Evolutionary conservation across 495 filamentous ascomycete genomes (phyloP).

Genomic region (Amphirosellinia nigrospora): DNA sequence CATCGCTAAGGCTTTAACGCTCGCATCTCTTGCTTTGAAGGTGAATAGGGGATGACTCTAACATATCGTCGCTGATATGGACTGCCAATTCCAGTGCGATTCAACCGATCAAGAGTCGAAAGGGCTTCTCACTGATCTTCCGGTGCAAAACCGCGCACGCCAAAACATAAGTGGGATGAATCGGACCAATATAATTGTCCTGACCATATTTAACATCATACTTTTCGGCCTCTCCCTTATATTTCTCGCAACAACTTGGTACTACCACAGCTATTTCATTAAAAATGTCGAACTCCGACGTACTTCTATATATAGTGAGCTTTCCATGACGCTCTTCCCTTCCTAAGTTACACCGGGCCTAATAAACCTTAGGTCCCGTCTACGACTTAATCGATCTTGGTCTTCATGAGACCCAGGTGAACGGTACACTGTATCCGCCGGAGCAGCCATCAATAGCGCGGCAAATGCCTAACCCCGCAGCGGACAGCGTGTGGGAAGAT

Average conservation of each 20-base stretch:
- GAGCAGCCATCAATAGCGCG: conserved; percentile 36
- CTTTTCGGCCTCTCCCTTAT: not conserved
- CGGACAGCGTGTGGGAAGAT: conserved; percentile 42
- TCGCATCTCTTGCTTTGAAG: not conserved
- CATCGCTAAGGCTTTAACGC: too few species aligned
- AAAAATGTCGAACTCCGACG: conserved; percentile 1
- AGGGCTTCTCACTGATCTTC: not conserved
- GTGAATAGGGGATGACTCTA: not conserved
- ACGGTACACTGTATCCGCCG: conserved; percentile 33
- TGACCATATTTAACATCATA: conserved; percentile 3
- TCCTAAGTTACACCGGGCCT: not conserved
- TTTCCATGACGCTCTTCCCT: not conserved
- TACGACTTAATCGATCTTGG: conserved; percentile 33
- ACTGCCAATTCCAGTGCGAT: not conserved
- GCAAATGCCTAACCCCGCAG: conserved; percentile 36
- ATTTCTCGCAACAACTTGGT: not conserved
- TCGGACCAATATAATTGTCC: not conserved
- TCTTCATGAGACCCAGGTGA: conserved; percentile 25
- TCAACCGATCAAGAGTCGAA: not conserved
- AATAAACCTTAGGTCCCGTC: conserved; percentile 26
- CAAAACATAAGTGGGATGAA: not conserved
- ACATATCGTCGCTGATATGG: not conserved
- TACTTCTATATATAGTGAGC: conserved; percentile 10
- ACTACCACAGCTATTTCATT: not conserved
- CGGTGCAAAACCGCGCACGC: not conserved